Percentiles rank a stretch among this genome's conserved stretches.
phyloP scores from a whole-genome alignment of 805 yeast species.

The fission yeast (Schizosaccharomyces pombe) region ASM294v3 CU329670.1:115001-115500 shows the following conservation, averaged over 20 bases:
- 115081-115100: slow-evolving; percentile 47
- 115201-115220: slow-evolving; percentile 34
- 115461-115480: slow-evolving; percentile 21
- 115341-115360: slow-evolving; percentile 30
- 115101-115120: slow-evolving; percentile 32
- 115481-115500: slow-evolving; percentile 22
- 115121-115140: slow-evolving; percentile 30
- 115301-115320: neutral
- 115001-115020: neutral
- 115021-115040: slow-evolving; percentile 36
- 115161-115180: slow-evolving; percentile 28
- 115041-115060: slow-evolving; percentile 16
- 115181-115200: slow-evolving; percentile 25
- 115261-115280: neutral
- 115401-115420: slow-evolving; percentile 39
- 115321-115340: slow-evolving; percentile 23
- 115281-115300: neutral
- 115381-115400: slow-evolving; percentile 36
- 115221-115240: slow-evolving; percentile 32
- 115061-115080: slow-evolving; percentile 47
- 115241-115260: slow-evolving; percentile 1
- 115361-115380: slow-evolving; percentile 47
- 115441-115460: slow-evolving; percentile 19
- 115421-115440: slow-evolving; percentile 32
- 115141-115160: slow-evolving; percentile 33